Conservation (phyloP, 2,329 filamentous ascomycete species). For the Xylariales sp. region DNA sequence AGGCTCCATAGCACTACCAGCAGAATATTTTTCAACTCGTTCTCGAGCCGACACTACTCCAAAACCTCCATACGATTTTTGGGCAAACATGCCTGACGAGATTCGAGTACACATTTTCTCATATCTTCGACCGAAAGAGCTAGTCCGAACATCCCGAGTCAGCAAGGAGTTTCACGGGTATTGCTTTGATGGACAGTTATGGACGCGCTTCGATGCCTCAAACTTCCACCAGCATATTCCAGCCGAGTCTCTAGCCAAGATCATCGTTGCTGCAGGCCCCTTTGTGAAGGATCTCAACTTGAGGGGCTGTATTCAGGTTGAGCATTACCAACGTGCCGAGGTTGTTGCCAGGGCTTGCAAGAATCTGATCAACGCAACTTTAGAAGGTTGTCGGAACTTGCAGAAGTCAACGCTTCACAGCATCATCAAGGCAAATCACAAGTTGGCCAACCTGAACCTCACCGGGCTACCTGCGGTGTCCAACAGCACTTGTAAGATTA, state of each 20-base stretch:
- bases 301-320: constrained; percentile 82
- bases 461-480: constrained; percentile 75
- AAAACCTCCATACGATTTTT: constrained; percentile 58
- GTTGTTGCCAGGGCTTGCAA: constrained; percentile 77
- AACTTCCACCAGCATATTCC: constrained; percentile 87
- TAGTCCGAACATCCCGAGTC: constrained; percentile 72
- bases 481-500: constrained; percentile 80
- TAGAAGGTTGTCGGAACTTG: constrained; percentile 87
- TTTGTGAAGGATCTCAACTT: constrained; percentile 91
- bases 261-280: constrained; percentile 79
- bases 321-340: constrained; percentile 72
- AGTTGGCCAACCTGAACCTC: constrained; percentile 79
- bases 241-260: constrained; percentile 74
- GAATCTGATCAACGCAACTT: constrained; percentile 80
- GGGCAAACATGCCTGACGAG: constrained; percentile 77
- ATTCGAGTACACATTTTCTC: constrained; percentile 73
- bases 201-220: constrained; percentile 78
- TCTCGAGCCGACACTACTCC: constrained; percentile 21
- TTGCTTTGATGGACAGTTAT: constrained; percentile 93
- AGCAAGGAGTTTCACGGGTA: constrained; percentile 74
- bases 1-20: constrained; percentile 58
- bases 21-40: constrained; percentile 50
- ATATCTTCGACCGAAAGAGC: constrained; percentile 72
- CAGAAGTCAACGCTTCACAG: constrained; percentile 72
- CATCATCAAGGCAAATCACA: constrained; percentile 67